Percentiles rank a stretch among this genome's conserved stretches.
phyloP scores from a whole-genome alignment of 495 filamentous ascomycete species.

The Neurospora cerealis region DNA sequence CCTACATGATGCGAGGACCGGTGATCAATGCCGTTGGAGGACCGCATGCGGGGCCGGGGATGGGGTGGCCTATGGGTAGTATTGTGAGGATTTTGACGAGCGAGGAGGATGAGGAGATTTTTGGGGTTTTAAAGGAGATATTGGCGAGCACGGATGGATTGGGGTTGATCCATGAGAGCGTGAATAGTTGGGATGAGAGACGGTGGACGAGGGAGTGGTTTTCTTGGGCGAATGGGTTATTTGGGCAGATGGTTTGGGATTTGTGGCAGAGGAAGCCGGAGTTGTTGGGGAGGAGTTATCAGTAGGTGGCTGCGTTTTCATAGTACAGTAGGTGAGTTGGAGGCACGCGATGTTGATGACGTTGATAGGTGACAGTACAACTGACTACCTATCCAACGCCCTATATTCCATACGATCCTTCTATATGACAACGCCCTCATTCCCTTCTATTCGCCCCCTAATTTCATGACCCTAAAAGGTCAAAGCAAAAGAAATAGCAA shows the following conservation, averaged over 20 bases:
- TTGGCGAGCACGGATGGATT: conserved; percentile 44
- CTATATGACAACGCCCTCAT: not conserved
- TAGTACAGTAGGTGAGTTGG: too few species aligned
- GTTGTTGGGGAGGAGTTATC: conserved; percentile 29
- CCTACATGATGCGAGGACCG: conserved; percentile 47
- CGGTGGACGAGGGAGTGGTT: conserved; percentile 59
- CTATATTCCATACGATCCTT: not conserved
- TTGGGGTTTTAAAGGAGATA: conserved; percentile 33
- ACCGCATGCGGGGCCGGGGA: conserved; percentile 46
- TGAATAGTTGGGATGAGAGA: conserved; percentile 39
- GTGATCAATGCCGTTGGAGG: conserved; percentile 45
- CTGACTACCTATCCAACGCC: not conserved
- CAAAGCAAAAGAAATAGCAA: not conserved
- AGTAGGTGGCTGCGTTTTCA: too few species aligned
- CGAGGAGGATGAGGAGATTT: conserved; percentile 39
- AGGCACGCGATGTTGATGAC: too few species aligned
- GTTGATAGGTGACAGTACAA: not conserved
- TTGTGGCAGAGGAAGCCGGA: conserved; percentile 34
- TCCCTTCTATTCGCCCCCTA: not conserved
- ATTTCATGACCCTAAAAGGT: not conserved
- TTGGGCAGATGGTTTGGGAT: conserved; percentile 56
- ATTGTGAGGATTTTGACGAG: conserved; percentile 39
- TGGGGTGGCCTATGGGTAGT: conserved; percentile 48
- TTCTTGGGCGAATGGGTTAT: conserved; percentile 60
- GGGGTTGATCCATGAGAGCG: conserved; percentile 53